Percentiles rank a stretch among this genome's conserved stretches.
phyloP scores from a whole-genome alignment of 148 eudicot species.

The Chenopodium suecicum region DNA sequence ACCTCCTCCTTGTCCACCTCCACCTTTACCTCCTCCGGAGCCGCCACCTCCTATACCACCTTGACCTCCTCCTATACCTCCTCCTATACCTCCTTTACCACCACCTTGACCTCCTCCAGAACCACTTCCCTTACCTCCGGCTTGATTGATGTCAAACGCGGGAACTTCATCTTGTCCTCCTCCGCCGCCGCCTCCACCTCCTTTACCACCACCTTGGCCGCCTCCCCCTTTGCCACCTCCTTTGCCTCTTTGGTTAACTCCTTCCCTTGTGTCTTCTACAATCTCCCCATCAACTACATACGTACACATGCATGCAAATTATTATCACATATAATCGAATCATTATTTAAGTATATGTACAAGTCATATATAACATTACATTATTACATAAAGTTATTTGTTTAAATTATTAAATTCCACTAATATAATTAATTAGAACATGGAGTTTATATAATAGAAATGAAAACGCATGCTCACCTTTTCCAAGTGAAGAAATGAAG shows the following conservation, averaged over 20 bases:
- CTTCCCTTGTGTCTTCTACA: background rate
- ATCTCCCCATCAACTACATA: background rate
- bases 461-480: background rate
- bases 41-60: background rate
- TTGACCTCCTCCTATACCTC: too few species aligned
- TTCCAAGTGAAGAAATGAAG: conserved; percentile 11
- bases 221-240: background rate
- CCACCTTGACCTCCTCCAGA: background rate
- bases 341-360: too few species aligned
- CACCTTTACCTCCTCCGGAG: background rate
- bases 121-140: background rate
- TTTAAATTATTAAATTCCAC: too few species aligned
- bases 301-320: background rate
- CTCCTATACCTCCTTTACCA: background rate
- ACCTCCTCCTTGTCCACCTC: conserved; percentile 11
- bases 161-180: background rate
- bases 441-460: too few species aligned
- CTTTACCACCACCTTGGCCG: background rate
- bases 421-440: too few species aligned
- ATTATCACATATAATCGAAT: background rate
- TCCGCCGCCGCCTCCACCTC: background rate
- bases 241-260: background rate
- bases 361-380: too few species aligned
- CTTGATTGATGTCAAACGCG: background rate
- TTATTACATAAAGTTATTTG: too few species aligned